Percentiles rank a stretch among this genome's conserved stretches.
Evolutionary conservation across 164 flowering plant species (phyloP).

Genomic region (Taxillus chinensis): DNA sequence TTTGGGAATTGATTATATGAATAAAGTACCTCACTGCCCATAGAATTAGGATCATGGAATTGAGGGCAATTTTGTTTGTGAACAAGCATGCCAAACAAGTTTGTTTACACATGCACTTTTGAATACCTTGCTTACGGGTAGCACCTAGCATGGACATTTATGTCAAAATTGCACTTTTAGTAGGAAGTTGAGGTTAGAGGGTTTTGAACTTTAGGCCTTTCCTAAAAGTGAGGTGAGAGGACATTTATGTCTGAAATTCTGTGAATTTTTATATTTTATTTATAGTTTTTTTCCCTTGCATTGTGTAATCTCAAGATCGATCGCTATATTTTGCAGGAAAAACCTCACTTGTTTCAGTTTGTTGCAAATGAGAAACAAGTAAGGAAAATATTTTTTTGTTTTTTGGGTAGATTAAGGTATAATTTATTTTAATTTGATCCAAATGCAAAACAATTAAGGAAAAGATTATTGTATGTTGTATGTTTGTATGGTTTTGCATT

Average conservation of each 20-base stretch:
- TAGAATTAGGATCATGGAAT: too few relatives aligned
- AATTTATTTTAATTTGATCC: conserved; percentile 83
- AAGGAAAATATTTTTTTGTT: conserved; percentile 1
- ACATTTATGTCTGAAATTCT: not conserved
- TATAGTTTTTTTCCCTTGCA: not conserved
- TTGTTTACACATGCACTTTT: too few relatives aligned
- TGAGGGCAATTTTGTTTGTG: too few relatives aligned
- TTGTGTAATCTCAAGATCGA: conserved; percentile 3
- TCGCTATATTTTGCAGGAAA: conserved; percentile 46
- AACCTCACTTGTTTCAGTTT: conserved; percentile 82
- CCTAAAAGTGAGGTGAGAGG: too few relatives aligned
- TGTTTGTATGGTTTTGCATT: conserved; percentile 1
- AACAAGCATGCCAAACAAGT: too few relatives aligned
- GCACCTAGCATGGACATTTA: too few relatives aligned
- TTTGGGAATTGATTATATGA: too few relatives aligned
- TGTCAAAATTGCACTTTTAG: too few relatives aligned
- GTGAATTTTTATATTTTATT: not conserved
- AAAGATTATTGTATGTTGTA: conserved; percentile 1
- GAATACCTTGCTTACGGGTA: too few relatives aligned
- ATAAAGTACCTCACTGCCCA: too few relatives aligned
- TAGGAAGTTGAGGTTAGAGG: too few relatives aligned
- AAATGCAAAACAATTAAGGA: conserved; percentile 65
- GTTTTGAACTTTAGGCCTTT: too few relatives aligned
- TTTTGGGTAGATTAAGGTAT: not conserved
- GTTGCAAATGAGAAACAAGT: conserved; percentile 91